Conservation (phyloP, 108 stramenopile species). For the Skeletonema menzelii region DNA sequence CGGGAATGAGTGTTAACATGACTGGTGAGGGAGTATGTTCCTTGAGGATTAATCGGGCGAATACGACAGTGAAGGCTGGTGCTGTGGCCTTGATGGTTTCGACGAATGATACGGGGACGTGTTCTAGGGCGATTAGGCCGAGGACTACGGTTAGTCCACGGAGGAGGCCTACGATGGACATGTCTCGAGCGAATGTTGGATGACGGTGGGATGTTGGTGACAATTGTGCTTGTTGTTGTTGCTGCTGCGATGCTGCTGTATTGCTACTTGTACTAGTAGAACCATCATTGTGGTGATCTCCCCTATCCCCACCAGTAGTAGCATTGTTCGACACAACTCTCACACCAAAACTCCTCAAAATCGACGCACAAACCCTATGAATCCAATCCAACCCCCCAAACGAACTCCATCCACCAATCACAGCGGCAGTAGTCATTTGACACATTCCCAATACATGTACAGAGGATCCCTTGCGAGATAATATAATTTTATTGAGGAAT, state of each 20-base stretch:
- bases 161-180: slow-evolving; percentile 44
- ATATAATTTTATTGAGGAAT: slow-evolving; percentile 50
- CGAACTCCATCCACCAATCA: slow-evolving; percentile 47
- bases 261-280: not conserved
- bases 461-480: slow-evolving; percentile 19
- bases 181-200: slow-evolving; percentile 28
- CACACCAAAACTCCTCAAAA: not conserved
- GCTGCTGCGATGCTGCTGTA: too few species aligned
- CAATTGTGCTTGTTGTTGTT: not conserved
- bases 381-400: slow-evolving; percentile 22
- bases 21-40: slow-evolving; percentile 44
- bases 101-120: slow-evolving; percentile 54
- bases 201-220: not conserved
- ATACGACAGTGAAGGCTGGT: slow-evolving; percentile 47
- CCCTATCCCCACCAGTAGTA: not conserved
- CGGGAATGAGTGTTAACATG: slow-evolving; percentile 41
- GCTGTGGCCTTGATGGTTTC: slow-evolving; percentile 59
- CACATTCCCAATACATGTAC: slow-evolving; percentile 50
- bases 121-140: slow-evolving; percentile 45
- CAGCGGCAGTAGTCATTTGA: slow-evolving; percentile 52
- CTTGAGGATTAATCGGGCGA: slow-evolving; percentile 33
- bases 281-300: not conserved
- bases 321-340: not conserved
- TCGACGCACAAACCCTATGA: too few species aligned
- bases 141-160: slow-evolving; percentile 49